These are phyloP conservation scores for Beauveria sp. DNA, from an alignment of 2,329 filamentous ascomycete species.

Conservation along the genomic window DNA sequence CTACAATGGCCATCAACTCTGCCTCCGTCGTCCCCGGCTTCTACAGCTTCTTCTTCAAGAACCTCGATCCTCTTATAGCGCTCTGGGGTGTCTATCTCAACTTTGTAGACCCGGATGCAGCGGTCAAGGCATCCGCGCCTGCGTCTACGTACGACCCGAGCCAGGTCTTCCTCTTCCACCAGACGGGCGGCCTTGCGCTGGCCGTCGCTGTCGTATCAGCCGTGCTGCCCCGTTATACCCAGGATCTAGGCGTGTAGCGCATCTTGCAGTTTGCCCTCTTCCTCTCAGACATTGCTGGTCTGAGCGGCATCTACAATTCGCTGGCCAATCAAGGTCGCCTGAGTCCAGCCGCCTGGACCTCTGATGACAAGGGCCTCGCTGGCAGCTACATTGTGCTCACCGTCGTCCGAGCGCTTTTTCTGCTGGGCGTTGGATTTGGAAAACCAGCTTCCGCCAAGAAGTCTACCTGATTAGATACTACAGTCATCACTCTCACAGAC, in stretches of 20 bases:
- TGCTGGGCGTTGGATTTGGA: conserved; percentile 14
- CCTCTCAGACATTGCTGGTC: conserved; percentile 15
- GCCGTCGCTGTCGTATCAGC: conserved; percentile 15
- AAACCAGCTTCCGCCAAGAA: conserved; percentile 2
- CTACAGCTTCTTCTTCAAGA: conserved; percentile 18
- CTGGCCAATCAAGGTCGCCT: conserved; percentile 14
- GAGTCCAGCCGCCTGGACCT: conserved; percentile 11
- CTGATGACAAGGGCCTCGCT: conserved; percentile 14
- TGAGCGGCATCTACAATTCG: conserved; percentile 15
- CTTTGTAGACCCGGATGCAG: conserved; percentile 12
- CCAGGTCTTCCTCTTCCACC: conserved; percentile 18
- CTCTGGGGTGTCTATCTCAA: conserved; percentile 18
- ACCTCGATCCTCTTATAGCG: conserved; percentile 17
- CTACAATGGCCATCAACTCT: neutral
- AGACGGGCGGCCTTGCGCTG: conserved; percentile 15
- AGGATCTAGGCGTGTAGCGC: conserved; percentile 16
- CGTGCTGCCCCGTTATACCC: conserved; percentile 15
- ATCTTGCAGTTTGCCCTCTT: conserved; percentile 16
- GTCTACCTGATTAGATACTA: neutral
- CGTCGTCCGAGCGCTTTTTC: conserved; percentile 13
- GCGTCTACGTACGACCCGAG: conserved; percentile 11
- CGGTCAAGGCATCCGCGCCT: conserved; percentile 12
- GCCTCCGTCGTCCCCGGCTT: conserved; percentile 6
- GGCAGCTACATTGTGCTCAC: conserved; percentile 13
- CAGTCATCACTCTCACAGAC: neutral